Evolutionary conservation across 2,329 filamentous ascomycete species (phyloP), one percentile per base, ranked within the genome.

Genomic region (Talaromyces sp.): DNA sequence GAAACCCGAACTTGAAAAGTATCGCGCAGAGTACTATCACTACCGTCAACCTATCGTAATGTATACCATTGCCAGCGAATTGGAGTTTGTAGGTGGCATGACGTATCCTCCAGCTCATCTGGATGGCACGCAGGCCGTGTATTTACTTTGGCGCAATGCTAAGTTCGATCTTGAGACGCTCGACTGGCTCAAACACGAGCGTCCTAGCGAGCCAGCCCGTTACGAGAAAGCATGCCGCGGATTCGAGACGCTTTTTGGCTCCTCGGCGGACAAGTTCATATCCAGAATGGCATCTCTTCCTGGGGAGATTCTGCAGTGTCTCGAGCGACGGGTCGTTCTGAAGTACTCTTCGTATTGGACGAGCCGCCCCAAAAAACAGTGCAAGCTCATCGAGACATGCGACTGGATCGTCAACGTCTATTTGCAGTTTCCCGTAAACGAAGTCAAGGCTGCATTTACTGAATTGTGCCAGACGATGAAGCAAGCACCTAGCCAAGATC

Each of bases 271-370:
- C 14, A 50, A 50, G n/a, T 50, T 50, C 16, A 5, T 28, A 16
- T 16, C 14, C n/a, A 50, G 46, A 50, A 16, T n/a, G 14, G 46
- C 23, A n/a, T n/a, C 14, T 31, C 23, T 31, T 1, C 46, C 25
- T 1, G 14, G 69, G 63, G 48, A 52, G 33, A n/a, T 50, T 7
- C 11, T 31, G 14, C 23, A 31, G 1, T 50, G 46, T 31, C 46
- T 50, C 14, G 6, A 16, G 12, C 14, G 16, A 12, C 46, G 46
- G 7, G 28, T 52, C n/a, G n/a, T 33, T 6, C 33, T 52, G 48
- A 21, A 21, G 25, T 52, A 18, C 25, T 33, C 6, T 9, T 11
- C 25, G 3, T 28, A 3, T 4, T 46, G n/a, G 48, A 8, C 8
- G 18, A 21, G 18, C 1, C n/a, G 25, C 12, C 28, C n/a, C 18